Conservation (phyloP, 257 asterid genomes). For the Echium plantagineum region DNA sequence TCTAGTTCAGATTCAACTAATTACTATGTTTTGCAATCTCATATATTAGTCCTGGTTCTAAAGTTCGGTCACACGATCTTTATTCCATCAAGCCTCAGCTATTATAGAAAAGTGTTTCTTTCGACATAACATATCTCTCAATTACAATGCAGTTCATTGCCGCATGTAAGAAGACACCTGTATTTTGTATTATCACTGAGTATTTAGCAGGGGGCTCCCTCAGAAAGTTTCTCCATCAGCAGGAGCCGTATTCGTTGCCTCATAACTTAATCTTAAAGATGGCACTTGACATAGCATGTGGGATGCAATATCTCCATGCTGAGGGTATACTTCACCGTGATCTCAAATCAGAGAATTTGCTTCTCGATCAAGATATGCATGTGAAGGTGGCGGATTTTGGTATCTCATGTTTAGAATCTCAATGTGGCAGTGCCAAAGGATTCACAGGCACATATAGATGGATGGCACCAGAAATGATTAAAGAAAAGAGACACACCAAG, state of each 20-base stretch:
- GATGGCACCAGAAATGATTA: slow-evolving; percentile 99
- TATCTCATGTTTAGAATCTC: slow-evolving; percentile 85
- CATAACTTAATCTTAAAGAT: slow-evolving; percentile 55
- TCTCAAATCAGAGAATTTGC: slow-evolving; percentile 84
- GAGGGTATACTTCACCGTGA: slow-evolving; percentile 91
- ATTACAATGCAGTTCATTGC: slow-evolving; percentile 62
- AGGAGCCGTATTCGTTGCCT: slow-evolving; percentile 78
- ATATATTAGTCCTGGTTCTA: background rate
- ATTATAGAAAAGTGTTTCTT: background rate
- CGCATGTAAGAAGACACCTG: slow-evolving; percentile 93
- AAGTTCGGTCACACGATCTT: too few species aligned
- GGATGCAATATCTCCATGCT: slow-evolving; percentile 87
- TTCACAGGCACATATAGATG: slow-evolving; percentile 96
- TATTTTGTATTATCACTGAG: slow-evolving; percentile 86
- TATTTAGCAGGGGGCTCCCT: slow-evolving; percentile 91
- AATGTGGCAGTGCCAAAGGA: slow-evolving; percentile 88
- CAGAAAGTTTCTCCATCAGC: slow-evolving; percentile 86
- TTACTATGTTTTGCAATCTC: background rate
- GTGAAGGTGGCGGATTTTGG: slow-evolving; percentile 97
- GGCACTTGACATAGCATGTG: slow-evolving; percentile 78
- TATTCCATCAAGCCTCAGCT: background rate
- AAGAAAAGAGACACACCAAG: slow-evolving; percentile 82
- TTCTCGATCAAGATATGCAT: slow-evolving; percentile 74
- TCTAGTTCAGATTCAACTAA: background rate
- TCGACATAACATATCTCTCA: slow-evolving; percentile 5